Evolutionary conservation across 306 rosid species (phyloP), one percentile per base, ranked within the genome.

Genomic region (Glycyrrhiza uralensis): DNA sequence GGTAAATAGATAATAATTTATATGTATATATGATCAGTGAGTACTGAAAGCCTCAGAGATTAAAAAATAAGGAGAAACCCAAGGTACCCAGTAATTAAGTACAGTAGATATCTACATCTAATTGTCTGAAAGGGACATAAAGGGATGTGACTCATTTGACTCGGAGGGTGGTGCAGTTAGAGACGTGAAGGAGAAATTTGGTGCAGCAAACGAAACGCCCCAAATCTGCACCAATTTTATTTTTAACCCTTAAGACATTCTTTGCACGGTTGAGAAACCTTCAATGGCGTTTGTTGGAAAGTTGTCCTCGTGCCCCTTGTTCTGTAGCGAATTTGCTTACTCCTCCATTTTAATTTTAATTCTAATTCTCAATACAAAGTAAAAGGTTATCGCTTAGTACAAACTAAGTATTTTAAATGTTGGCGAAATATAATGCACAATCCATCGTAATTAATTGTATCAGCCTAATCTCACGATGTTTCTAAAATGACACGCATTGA

Each of bases 101-200:
- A n/a, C 23, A 22, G 61, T 63, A 52, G 22, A 73, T 23, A 69
- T 58, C n/a, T n/a, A n/a, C n/a, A 51, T 78, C 54, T 83, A 36
- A 61, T 51, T 52, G 47, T 65, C 54, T 76, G 84, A 87, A 78
- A 81, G 76, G 13, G 84, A 84, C 78, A 50, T n/a, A 49, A 54
- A 73, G 57, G 57, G 86, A 81, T 71, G 90, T 76, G 86, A 80
- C 87, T 22, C 47, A 26, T 83, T 87, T 83, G 90, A 85, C 89
- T 71, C 5, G 63, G 77, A 79, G 86, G 93, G 82, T 86, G 67
- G 92, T 86, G 94, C 92, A 86, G 96, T 86, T 88, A 73, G 96
- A 72, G 77, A 44, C 69, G 82, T 84, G 85, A 90, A 60, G 80
- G 63, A 72, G 81, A 84, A 82, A 88, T 87, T 83, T 85, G 87